Evolutionary conservation across 176 grass and related monocot species (phyloP).

Genomic region (Phragmites australis): DNA sequence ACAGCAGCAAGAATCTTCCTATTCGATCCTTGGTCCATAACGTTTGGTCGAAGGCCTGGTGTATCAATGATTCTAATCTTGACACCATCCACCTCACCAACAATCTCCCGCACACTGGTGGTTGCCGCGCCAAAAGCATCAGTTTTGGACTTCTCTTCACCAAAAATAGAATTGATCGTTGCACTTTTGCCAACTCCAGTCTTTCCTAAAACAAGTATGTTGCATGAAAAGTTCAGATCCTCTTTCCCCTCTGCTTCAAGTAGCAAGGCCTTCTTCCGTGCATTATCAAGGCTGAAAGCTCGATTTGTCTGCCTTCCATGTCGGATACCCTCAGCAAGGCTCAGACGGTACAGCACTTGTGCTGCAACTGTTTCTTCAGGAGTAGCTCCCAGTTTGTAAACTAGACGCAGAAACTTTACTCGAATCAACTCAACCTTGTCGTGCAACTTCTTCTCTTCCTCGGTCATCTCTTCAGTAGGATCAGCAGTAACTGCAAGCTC

Average conservation of each 20-base stretch:
- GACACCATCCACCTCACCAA: constrained; percentile 77
- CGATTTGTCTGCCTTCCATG: constrained; percentile 68
- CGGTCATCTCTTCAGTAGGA: constrained; percentile 61
- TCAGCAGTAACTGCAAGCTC: constrained; percentile 54
- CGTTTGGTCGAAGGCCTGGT: constrained; percentile 70
- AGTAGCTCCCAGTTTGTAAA: constrained; percentile 68
- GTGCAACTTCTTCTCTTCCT: constrained; percentile 80
- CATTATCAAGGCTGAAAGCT: constrained; percentile 65
- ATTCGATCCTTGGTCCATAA: constrained; percentile 80
- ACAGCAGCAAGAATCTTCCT: constrained; percentile 73
- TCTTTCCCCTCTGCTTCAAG: constrained; percentile 67
- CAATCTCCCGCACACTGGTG: constrained; percentile 55
- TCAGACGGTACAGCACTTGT: constrained; percentile 80
- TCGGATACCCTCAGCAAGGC: constrained; percentile 72
- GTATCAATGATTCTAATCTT: constrained; percentile 86
- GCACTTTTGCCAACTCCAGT: constrained; percentile 98
- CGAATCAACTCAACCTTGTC: constrained; percentile 84
- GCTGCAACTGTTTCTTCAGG: constrained; percentile 65
- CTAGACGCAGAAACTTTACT: constrained; percentile 85
- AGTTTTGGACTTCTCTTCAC: constrained; percentile 63
- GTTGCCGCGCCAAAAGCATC: constrained; percentile 76
- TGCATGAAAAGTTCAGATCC: constrained; percentile 73
- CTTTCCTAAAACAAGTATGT: constrained; percentile 90
- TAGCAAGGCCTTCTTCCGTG: constrained; percentile 65
- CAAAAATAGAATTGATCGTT: constrained; percentile 97